Percentiles rank a stretch among this genome's conserved stretches.
Evolutionary conservation across 768 basidiomycete genomes (phyloP).

Genomic region (Lanmaoa rubissima): DNA sequence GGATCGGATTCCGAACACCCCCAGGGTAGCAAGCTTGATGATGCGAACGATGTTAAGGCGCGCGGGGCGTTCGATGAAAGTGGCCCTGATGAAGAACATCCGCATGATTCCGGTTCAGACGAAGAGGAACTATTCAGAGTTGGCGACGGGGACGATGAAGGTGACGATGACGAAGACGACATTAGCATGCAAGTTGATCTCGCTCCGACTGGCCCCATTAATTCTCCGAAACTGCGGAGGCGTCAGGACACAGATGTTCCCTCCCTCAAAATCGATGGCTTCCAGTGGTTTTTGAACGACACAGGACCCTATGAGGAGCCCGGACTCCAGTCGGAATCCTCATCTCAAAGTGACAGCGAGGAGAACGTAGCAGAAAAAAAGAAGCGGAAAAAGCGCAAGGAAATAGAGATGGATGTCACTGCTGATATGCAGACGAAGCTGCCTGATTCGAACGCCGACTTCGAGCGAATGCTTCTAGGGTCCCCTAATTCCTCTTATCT

Average conservation of each 20-base stretch:
- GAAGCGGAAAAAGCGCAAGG: slow-evolving; percentile 66
- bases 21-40: slow-evolving; percentile 30
- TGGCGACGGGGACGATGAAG: slow-evolving; percentile 9
- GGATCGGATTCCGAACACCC: slow-evolving; percentile 30
- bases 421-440: slow-evolving; percentile 81
- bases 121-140: slow-evolving; percentile 21
- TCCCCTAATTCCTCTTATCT: slow-evolving; percentile 97
- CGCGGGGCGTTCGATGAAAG: slow-evolving; percentile 22
- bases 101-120: slow-evolving; percentile 8
- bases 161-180: slow-evolving; percentile 12
- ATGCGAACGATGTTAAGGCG: slow-evolving; percentile 29
- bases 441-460: slow-evolving; percentile 92
- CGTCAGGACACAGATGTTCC: slow-evolving; percentile 14
- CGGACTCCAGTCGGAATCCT: slow-evolving; percentile 35
- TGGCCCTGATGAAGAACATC: slow-evolving; percentile 9
- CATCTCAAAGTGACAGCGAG: slow-evolving; percentile 41
- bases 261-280: slow-evolving; percentile 59
- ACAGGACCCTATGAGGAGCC: slow-evolving; percentile 39
- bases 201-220: neutral
- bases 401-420: slow-evolving; percentile 78
- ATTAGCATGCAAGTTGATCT: slow-evolving; percentile 21
- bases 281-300: slow-evolving; percentile 63
- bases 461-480: slow-evolving; percentile 87
- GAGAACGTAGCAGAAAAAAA: slow-evolving; percentile 41
- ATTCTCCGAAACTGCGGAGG: neutral